Conservation (phyloP, 192 early-diverging fungal species). For the Fimicolochytrium jonesii region DNA sequence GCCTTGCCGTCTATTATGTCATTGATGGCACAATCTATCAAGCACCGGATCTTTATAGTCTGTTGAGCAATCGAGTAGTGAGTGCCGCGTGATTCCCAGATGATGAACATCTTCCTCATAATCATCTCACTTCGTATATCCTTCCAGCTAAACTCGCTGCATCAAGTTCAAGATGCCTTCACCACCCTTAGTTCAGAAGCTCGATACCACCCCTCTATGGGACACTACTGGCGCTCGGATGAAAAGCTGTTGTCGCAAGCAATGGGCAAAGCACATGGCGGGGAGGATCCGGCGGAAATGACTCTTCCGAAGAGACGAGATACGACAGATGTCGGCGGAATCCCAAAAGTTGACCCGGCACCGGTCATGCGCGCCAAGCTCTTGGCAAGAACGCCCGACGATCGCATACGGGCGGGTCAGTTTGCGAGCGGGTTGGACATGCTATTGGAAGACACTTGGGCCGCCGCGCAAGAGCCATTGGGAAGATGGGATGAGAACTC, state of each 20-base stretch:
- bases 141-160: slow-evolving; percentile 33
- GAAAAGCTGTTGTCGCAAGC: slow-evolving; percentile 13
- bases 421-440: not conserved
- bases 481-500: not conserved
- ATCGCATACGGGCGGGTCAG: not conserved
- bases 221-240: slow-evolving; percentile 33
- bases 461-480: not conserved
- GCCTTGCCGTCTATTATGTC: slow-evolving; percentile 45
- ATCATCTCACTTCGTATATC: not conserved
- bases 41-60: slow-evolving; percentile 37
- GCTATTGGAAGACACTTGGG: not conserved
- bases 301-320: too few species aligned
- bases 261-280: too few species aligned
- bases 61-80: slow-evolving; percentile 43
- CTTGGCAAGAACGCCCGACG: not conserved
- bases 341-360: too few species aligned
- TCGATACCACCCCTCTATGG: slow-evolving; percentile 35
- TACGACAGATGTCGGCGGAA: not conserved
- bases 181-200: slow-evolving; percentile 7
- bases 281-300: not conserved
- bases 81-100: not conserved
- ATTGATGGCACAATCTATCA: slow-evolving; percentile 53
- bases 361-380: too few species aligned
- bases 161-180: slow-evolving; percentile 37
- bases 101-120: not conserved